These are phyloP conservation scores for Verbascum thapsus DNA, from an alignment of 257 asterid species.

Conservation along the genomic window DNA sequence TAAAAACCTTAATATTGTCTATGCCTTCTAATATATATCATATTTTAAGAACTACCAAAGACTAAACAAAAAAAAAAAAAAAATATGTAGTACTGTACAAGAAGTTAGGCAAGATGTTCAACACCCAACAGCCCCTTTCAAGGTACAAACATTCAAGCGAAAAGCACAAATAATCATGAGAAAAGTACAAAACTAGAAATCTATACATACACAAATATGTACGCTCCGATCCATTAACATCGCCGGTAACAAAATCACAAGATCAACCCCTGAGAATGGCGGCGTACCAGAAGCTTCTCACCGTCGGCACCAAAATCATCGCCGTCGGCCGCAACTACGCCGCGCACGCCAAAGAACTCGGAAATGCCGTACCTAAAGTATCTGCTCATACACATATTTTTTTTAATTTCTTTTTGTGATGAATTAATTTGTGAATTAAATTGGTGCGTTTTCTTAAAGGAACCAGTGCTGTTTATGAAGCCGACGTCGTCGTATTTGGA, in stretches of 20 bases:
- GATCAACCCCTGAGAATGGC: conserved; percentile 52
- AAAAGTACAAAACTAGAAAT: conserved; percentile 27
- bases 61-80: no score
- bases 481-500: conserved; percentile 90
- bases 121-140: no score
- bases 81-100: no score
- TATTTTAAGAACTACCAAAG: no score
- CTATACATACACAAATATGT: conserved; percentile 21
- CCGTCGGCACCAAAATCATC: conserved; percentile 79
- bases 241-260: conserved; percentile 6
- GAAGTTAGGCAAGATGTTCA: no score
- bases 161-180: conserved; percentile 24
- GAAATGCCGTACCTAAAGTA: conserved; percentile 90
- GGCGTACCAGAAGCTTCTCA: conserved; percentile 66
- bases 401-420: no score
- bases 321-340: conserved; percentile 98
- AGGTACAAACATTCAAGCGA: neutral
- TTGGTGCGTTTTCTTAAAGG: conserved; percentile 47
- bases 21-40: no score
- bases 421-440: neutral
- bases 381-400: no score
- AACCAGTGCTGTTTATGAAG: conserved; percentile 94
- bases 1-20: no score
- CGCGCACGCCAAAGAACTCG: conserved; percentile 94
- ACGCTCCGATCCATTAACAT: conserved; percentile 24